Percentiles rank a stretch among this genome's conserved stretches.
phyloP scores from a whole-genome alignment of 306 rosid genomes.

The Trifolium dubium region DNA sequence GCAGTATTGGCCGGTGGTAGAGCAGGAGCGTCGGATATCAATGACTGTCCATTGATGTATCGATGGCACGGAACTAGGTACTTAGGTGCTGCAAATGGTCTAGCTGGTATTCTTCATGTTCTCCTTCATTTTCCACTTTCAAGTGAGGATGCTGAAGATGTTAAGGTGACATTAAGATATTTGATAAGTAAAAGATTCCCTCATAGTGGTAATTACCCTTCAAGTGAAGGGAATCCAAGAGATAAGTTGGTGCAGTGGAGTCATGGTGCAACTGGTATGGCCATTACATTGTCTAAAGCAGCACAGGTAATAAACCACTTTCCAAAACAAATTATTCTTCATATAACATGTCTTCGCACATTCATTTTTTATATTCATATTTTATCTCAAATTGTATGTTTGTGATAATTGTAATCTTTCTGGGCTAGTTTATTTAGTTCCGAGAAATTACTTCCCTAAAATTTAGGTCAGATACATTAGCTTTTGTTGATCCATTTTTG shows the following conservation, averaged over 20 bases:
- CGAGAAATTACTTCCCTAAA: no score
- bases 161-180: slow-evolving; percentile 72
- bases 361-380: no score
- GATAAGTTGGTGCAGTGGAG: slow-evolving; percentile 90
- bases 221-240: slow-evolving; percentile 87
- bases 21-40: slow-evolving; percentile 79
- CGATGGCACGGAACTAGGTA: slow-evolving; percentile 95
- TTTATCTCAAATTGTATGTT: no score
- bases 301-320: slow-evolving; percentile 63
- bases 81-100: slow-evolving; percentile 88
- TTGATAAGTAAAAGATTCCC: slow-evolving; percentile 84
- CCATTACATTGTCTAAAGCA: slow-evolving; percentile 83
- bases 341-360: not conserved
- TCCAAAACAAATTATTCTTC: not conserved
- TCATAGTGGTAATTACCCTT: slow-evolving; percentile 85
- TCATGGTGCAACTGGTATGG: slow-evolving; percentile 91
- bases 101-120: slow-evolving; percentile 81
- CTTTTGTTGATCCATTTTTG: no score
- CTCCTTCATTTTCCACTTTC: slow-evolving; percentile 78
- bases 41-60: slow-evolving; percentile 88
- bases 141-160: slow-evolving; percentile 73
- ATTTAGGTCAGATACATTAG: no score
- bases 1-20: slow-evolving; percentile 89
- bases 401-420: no score
- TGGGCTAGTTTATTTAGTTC: no score